Evolutionary conservation across 164 flowering plant genomes (phyloP), one percentile per base, ranked within the genome.

Genomic region (Dillenia suffruticosa): DNA sequence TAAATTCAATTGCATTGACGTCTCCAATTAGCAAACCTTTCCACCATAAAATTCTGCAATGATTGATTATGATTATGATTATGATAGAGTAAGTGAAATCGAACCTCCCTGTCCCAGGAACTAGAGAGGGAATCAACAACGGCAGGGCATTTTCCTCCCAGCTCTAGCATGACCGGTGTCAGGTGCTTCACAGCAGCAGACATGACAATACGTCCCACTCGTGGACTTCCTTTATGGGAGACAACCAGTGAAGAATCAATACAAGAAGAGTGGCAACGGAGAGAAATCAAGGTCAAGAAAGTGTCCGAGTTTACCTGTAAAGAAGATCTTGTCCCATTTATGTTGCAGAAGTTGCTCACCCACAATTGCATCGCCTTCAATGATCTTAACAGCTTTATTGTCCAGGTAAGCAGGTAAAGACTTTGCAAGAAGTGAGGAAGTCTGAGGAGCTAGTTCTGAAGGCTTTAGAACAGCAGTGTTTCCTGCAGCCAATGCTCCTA

Each of bases 311-410:
- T 19, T 70, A 85, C 98, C 98, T 40, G 98, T 90, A 71, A 84
- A 92, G 82, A 92, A 92, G 43, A 92, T 92, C 74, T 92, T 90
- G 77, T 92, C 96, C 96, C 96, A 92, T 79, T 79, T 87, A 9
- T 74, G 69, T 64, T 80, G 76, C 51, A 92, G 63, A 8, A 92
- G 78, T 49, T 50, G 54, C n/a, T 82, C 70, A 13, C 80, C 69
- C 3, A 77, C 63, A 43, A 53, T 68, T 46, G 64, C 40, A 44
- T 86, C 97, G 17, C 96, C 98, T 67, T 80, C 85, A 44, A 90
- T 57, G 59, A 90, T 79, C 60, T 73, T 81, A 43, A 92, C 62
- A 54, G 93, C 94, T 63, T 75, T 56, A 9, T 9, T 10, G 54
- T 90, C 96, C 74, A 92, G 60, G 73, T 90, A 90, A 17, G 13